phyloP scores from a whole-genome alignment of 148 eudicot genomes.

The Tetragonia tetragonoides region DNA sequence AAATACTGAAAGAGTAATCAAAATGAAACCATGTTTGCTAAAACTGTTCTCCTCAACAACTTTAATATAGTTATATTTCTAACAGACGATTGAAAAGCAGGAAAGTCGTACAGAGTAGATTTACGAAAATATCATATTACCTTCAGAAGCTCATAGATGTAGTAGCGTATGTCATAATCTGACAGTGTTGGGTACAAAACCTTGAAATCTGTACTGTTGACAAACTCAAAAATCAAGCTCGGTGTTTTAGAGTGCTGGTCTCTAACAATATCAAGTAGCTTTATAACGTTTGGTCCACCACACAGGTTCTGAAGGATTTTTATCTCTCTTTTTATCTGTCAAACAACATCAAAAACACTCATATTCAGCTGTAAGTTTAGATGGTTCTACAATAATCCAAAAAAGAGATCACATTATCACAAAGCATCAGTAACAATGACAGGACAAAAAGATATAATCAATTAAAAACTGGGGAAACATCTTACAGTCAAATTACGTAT shows the following conservation, averaged over 20 bases:
- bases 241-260: conserved; percentile 98
- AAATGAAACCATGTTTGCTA: background rate
- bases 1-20: background rate
- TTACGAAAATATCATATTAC: conserved; percentile 30
- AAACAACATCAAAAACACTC: conserved; percentile 6
- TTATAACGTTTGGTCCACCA: conserved; percentile 87
- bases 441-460: background rate
- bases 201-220: conserved; percentile 94
- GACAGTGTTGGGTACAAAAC: conserved; percentile 88
- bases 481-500: background rate
- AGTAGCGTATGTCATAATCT: conserved; percentile 94
- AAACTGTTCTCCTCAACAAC: background rate
- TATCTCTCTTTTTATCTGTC: conserved; percentile 91
- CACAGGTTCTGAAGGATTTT: conserved; percentile 90
- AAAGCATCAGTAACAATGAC: background rate
- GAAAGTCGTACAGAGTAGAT: background rate
- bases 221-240: conserved; percentile 88
- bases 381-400: background rate
- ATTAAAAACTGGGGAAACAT: background rate
- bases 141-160: conserved; percentile 95
- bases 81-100: background rate
- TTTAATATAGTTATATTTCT: background rate
- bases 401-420: background rate
- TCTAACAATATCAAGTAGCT: conserved; percentile 78
- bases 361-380: conserved; percentile 1